phyloP scores from a whole-genome alignment of 345 rosid genomes.

The Linum usitatissimum region DNA sequence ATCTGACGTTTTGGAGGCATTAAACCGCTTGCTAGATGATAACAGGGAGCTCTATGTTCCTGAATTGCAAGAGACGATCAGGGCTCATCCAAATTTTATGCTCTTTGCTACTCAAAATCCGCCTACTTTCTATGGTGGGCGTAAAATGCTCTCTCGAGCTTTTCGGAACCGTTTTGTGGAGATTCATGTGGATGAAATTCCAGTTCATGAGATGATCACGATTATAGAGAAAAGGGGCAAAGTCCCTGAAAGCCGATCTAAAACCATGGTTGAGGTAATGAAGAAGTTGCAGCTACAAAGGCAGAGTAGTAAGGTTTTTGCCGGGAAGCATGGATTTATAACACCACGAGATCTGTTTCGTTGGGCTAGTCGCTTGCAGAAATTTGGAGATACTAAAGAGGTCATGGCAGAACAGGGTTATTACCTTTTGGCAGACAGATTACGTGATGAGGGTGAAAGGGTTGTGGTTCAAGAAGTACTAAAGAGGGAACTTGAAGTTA shows the following conservation, averaged over 20 bases:
- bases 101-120: conserved; percentile 98
- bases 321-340: conserved; percentile 97
- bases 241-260: conserved; percentile 67
- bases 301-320: conserved; percentile 89
- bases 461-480: conserved; percentile 64
- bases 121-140: conserved; percentile 85
- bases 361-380: conserved; percentile 82
- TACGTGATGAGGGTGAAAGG: conserved; percentile 79
- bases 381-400: conserved; percentile 55
- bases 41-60: conserved; percentile 93
- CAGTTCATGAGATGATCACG: conserved; percentile 66
- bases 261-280: conserved; percentile 84
- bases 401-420: conserved; percentile 87
- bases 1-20: conserved; percentile 90
- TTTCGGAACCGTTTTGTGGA: conserved; percentile 97
- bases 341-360: conserved; percentile 95
- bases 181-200: conserved; percentile 95
- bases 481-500: conserved; percentile 53
- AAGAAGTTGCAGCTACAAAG: conserved; percentile 82
- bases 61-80: conserved; percentile 58
- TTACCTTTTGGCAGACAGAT: conserved; percentile 85
- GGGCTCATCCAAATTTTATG: conserved; percentile 89
- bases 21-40: conserved; percentile 87
- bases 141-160: conserved; percentile 94
- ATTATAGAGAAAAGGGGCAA: conserved; percentile 55